A percentile compares a stretch with the other conserved stretches of the same genome.
Evolutionary conservation across 805 yeast genomes (phyloP).

Genomic region (Teunomyces tritomae): DNA sequence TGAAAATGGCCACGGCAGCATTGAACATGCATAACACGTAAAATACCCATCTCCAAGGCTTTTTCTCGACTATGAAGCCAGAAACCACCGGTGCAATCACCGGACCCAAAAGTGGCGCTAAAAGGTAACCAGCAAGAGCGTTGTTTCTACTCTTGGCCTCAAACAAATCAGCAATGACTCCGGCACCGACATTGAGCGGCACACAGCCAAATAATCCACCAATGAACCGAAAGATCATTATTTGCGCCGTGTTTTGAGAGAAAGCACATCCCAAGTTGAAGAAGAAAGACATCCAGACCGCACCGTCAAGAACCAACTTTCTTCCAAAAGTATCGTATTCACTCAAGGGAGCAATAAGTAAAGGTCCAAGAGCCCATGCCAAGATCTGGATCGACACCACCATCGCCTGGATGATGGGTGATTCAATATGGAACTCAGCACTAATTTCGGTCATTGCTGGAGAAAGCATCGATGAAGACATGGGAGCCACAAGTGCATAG

Average conservation of each 20-base stretch:
- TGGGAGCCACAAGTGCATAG: slow-evolving; percentile 59
- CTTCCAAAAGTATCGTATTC: slow-evolving; percentile 61
- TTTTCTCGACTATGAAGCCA: slow-evolving; percentile 52
- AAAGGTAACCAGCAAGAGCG: slow-evolving; percentile 57
- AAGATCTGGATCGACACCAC: slow-evolving; percentile 65
- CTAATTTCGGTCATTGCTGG: slow-evolving; percentile 56
- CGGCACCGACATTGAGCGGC: slow-evolving; percentile 68
- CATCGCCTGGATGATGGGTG: slow-evolving; percentile 44
- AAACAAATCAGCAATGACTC: slow-evolving; percentile 62
- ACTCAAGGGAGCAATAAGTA: slow-evolving; percentile 64
- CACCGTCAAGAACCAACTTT: slow-evolving; percentile 49
- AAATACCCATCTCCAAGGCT: slow-evolving; percentile 68
- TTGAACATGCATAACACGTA: slow-evolving; percentile 58
- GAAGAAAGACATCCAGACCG: slow-evolving; percentile 46
- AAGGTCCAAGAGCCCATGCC: slow-evolving; percentile 68
- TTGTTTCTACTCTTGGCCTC: slow-evolving; percentile 48
- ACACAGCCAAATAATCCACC: slow-evolving; percentile 71
- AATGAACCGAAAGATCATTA: slow-evolving; percentile 57
- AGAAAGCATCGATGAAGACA: slow-evolving; percentile 60
- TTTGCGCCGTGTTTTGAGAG: slow-evolving; percentile 55
- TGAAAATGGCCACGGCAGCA: slow-evolving; percentile 42
- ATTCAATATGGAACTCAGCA: slow-evolving; percentile 39
- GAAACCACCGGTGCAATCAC: slow-evolving; percentile 59
- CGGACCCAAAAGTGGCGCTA: slow-evolving; percentile 70
- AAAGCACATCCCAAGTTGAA: slow-evolving; percentile 64